Percentiles rank a stretch among this genome's conserved stretches.
Conservation (phyloP, 2,329 filamentous ascomycete genomes). For the Aureobasidium sp. region DNA sequence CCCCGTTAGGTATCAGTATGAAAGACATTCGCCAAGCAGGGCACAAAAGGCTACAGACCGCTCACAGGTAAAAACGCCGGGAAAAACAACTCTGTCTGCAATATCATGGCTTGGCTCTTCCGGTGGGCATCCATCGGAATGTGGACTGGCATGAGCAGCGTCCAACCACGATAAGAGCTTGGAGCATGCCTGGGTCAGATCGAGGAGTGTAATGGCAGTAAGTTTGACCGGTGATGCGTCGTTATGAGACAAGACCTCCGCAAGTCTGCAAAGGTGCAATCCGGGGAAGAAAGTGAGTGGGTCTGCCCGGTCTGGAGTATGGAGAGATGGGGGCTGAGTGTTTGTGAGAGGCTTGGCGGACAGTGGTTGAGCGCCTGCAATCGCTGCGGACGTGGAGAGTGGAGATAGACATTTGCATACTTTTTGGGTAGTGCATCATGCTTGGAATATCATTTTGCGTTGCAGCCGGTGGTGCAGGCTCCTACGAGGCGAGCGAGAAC, state of each 20-base stretch:
- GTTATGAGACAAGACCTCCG: slow-evolving; percentile 5
- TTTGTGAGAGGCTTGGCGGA: slow-evolving; percentile 10
- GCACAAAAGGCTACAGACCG: slow-evolving; percentile 5
- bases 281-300: slow-evolving; percentile 8
- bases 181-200: background rate
- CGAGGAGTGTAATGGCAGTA: background rate
- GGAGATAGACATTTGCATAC: background rate
- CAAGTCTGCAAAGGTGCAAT: background rate
- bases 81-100: slow-evolving; percentile 11
- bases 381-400: background rate
- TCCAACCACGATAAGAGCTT: slow-evolving; percentile 1
- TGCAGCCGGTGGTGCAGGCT: background rate
- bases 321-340: slow-evolving; percentile 11
- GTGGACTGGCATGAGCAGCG: background rate
- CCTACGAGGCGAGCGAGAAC: background rate
- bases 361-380: background rate
- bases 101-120: slow-evolving; percentile 8
- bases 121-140: slow-evolving; percentile 4
- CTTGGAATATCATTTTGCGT: background rate
- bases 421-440: background rate
- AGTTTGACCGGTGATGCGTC: slow-evolving; percentile 5
- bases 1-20: background rate
- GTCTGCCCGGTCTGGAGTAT: background rate
- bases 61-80: background rate
- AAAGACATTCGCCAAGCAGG: slow-evolving; percentile 8